A percentile compares a stretch with the other conserved stretches of the same genome.
phyloP scores from a whole-genome alignment of 2,329 filamentous ascomycete genomes.

The Xylariaceae sp. region DNA sequence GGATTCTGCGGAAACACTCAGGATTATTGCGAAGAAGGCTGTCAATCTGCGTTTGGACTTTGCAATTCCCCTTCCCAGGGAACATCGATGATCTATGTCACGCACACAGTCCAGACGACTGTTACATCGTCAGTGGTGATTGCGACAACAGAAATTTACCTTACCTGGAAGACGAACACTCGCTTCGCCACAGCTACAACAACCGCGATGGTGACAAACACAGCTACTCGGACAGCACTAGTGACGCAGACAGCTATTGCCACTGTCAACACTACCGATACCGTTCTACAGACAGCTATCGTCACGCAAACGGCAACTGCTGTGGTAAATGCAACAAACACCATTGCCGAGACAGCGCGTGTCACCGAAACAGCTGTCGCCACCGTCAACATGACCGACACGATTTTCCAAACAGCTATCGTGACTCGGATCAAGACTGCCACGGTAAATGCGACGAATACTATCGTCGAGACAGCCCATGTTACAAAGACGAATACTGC shows the following conservation, averaged over 20 bases:
- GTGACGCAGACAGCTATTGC: not conserved
- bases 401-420: not conserved
- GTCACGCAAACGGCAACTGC: not conserved
- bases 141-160: too few species aligned
- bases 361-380: not conserved
- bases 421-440: not conserved
- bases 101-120: not conserved
- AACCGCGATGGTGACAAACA: not conserved
- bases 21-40: not conserved
- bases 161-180: not conserved
- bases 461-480: not conserved
- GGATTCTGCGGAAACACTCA: not conserved
- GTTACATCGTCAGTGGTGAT: not conserved
- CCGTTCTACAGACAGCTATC: not conserved
- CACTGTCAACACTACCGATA: not conserved
- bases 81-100: not conserved
- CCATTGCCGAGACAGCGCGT: not conserved
- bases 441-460: not conserved
- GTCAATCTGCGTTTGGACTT: not conserved
- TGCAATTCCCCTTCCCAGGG: not conserved
- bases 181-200: not conserved
- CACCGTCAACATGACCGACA: not conserved
- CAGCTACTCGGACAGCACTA: not conserved
- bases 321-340: not conserved
- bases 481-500: not conserved